These are phyloP conservation scores for Coemansia sp. DNA, from an alignment of 192 early-diverging fungal species.

Conservation along the genomic window DNA sequence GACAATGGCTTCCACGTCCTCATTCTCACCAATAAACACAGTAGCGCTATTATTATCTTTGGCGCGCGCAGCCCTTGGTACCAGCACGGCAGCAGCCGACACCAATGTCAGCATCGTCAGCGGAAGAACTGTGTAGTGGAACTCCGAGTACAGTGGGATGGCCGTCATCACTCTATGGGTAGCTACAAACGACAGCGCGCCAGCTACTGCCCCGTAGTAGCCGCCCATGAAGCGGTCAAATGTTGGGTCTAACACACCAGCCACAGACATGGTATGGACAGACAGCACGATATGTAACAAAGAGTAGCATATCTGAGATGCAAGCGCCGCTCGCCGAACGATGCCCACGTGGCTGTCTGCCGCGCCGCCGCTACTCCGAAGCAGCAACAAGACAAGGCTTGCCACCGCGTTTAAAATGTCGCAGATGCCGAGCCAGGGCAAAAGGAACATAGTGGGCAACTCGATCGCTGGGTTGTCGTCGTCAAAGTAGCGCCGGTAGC, in stretches of 20 bases:
- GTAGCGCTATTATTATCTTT: not conserved
- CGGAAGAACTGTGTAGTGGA: constrained; percentile 14
- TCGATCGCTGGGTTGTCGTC: constrained; percentile 15
- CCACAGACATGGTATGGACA: constrained; percentile 18
- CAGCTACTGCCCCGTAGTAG: constrained; percentile 35
- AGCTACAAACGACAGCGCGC: constrained; percentile 5
- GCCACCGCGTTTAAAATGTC: constrained; percentile 8
- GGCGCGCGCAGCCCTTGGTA: not conserved
- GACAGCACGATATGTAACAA: constrained; percentile 16
- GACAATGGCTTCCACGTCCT: constrained; percentile 15
- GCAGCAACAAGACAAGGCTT: not conserved
- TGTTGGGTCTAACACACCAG: constrained; percentile 3
- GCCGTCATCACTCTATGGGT: constrained; percentile 13
- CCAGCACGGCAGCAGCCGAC: constrained; percentile 3
- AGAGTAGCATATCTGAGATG: constrained; percentile 30
- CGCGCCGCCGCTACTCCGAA: not conserved
- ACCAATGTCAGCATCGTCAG: constrained; percentile 1
- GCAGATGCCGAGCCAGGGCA: constrained; percentile 27
- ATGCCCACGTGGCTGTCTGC: not conserved
- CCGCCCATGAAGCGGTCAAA: constrained; percentile 11
- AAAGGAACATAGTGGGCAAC: constrained; percentile 29
- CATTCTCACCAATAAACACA: constrained; percentile 12
- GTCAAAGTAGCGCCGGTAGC: constrained; percentile 23
- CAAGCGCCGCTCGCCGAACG: constrained; percentile 12
- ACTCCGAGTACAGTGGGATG: not conserved